phyloP scores from a whole-genome alignment of 495 filamentous ascomycete genomes.

The Aspergillus indologenus region DNA sequence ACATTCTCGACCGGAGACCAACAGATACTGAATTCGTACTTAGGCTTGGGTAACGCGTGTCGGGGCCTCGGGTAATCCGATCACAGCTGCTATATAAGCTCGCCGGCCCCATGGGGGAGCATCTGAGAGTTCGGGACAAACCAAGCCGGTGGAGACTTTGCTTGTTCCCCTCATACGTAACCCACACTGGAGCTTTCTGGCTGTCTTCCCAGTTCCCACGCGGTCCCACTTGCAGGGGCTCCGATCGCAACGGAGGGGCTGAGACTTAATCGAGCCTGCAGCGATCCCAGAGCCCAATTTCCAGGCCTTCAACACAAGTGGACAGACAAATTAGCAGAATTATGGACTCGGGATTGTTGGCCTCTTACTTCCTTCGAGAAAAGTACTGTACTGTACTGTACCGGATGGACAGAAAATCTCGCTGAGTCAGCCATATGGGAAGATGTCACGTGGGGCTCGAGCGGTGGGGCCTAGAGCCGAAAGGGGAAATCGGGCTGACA shows the following conservation, averaged over 20 bases:
- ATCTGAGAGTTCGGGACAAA: constrained; percentile 7
- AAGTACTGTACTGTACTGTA: too few relatives aligned
- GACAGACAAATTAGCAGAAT: neutral
- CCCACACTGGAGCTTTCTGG: neutral
- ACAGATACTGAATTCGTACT: neutral
- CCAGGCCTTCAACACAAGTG: neutral
- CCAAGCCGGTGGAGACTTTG: constrained; percentile 1
- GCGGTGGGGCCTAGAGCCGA: constrained; percentile 18
- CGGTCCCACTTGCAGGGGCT: neutral
- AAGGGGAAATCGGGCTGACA: constrained; percentile 25
- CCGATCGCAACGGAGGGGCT: neutral
- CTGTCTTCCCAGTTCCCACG: neutral
- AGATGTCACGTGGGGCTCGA: constrained; percentile 19
- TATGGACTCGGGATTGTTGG: too few relatives aligned
- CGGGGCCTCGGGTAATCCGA: neutral
- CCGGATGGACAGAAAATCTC: too few relatives aligned
- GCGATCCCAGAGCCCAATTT: neutral
- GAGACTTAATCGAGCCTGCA: neutral
- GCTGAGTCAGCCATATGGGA: constrained; percentile 17
- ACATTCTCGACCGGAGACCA: neutral
- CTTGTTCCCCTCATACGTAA: neutral
- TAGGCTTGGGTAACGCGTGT: neutral
- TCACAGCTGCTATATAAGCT: constrained; percentile 1
- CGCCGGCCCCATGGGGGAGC: constrained; percentile 14
- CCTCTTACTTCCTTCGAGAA: too few relatives aligned